Evolutionary conservation across 305 asterid genomes (phyloP).

Genomic region (Coffea humblotiana): DNA sequence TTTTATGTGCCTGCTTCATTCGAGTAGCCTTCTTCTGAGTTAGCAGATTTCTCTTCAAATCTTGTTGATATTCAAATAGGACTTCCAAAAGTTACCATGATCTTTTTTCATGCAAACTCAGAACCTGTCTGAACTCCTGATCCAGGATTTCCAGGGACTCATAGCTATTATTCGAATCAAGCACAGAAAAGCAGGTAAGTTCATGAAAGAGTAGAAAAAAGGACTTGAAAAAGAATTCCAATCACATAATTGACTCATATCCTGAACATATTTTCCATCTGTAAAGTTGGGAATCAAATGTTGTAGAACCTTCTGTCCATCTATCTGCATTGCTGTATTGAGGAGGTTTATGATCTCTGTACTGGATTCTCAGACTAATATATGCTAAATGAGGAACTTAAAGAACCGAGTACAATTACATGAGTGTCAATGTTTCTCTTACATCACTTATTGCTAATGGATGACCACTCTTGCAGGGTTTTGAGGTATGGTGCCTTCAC

Average conservation of each 20-base stretch:
- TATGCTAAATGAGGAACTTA: neutral
- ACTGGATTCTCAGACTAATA: neutral
- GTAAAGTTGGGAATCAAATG: too few species aligned
- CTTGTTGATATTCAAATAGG: neutral
- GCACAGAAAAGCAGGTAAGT: too few species aligned
- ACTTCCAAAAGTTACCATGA: neutral
- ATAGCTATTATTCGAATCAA: too few species aligned
- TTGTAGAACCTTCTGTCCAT: neutral
- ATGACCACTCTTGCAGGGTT: slow-evolving; percentile 49
- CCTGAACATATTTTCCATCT: too few species aligned
- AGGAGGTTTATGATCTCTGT: neutral
- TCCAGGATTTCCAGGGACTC: too few species aligned
- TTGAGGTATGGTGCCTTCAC: slow-evolving; percentile 90
- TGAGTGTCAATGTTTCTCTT: neutral
- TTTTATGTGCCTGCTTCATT: neutral
- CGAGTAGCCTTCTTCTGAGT: neutral
- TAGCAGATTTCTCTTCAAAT: neutral
- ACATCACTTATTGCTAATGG: neutral
- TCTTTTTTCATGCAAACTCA: neutral
- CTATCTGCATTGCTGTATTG: neutral
- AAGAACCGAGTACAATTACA: neutral
- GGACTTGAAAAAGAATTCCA: too few species aligned
- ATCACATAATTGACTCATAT: too few species aligned
- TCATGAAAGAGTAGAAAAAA: too few species aligned
- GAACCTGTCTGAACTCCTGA: neutral